Evolutionary conservation across 768 basidiomycete species (phyloP).

Genomic region (Trametes cinnabarina): DNA sequence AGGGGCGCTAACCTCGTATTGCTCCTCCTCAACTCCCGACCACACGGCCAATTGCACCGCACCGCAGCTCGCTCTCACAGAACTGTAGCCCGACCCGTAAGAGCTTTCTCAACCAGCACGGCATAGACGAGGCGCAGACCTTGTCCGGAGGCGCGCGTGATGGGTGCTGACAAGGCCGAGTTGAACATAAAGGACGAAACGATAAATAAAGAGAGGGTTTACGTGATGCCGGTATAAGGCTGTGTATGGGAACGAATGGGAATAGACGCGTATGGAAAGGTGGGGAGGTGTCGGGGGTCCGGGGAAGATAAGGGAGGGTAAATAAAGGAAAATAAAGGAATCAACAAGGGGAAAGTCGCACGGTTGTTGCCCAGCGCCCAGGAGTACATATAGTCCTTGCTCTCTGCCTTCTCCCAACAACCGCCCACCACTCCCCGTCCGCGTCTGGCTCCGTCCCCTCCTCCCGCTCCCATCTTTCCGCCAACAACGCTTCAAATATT

Average conservation of each 20-base stretch:
- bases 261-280: constrained; percentile 8
- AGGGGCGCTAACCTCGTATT: not conserved
- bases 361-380: constrained; percentile 26
- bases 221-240: constrained; percentile 15
- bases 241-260: constrained; percentile 2
- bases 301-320: constrained; percentile 11
- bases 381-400: constrained; percentile 36
- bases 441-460: constrained; percentile 8
- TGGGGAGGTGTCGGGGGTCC: constrained; percentile 16
- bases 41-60: not conserved
- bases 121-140: too few relatives aligned
- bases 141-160: not conserved
- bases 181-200: not conserved
- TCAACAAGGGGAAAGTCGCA: constrained; percentile 22
- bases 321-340: constrained; percentile 19
- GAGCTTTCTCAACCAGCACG: too few relatives aligned
- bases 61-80: not conserved
- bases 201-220: constrained; percentile 3
- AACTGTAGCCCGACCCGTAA: not conserved
- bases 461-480: not conserved
- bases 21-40: not conserved
- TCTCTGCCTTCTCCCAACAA: constrained; percentile 29
- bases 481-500: not conserved
- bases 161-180: constrained; percentile 4
- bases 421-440: constrained; percentile 24